Percentiles rank a stretch among this genome's conserved stretches.
Evolutionary conservation across 2,329 filamentous ascomycete genomes (phyloP).

Genomic region (Trematosphaeria pertusa): DNA sequence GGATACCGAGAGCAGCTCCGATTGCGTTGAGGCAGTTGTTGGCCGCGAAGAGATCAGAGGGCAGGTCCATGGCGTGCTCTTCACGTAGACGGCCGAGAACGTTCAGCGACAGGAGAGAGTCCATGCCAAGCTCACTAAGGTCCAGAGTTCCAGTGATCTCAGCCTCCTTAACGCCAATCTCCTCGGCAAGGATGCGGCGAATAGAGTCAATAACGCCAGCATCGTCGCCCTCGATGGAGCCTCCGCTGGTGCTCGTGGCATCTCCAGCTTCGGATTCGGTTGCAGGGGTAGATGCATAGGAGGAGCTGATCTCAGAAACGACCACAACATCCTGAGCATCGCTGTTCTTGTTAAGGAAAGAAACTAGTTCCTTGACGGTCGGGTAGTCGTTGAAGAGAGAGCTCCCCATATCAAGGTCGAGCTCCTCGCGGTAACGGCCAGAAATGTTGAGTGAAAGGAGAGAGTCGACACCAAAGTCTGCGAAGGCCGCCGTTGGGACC

Average conservation of each 20-base stretch:
- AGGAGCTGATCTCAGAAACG: constrained; percentile 10
- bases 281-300: constrained; percentile 7
- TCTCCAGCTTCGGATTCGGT: constrained; percentile 8
- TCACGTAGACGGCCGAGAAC: constrained; percentile 24
- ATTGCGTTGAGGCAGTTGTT: constrained; percentile 12
- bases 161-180: constrained; percentile 10
- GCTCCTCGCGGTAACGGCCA: constrained; percentile 18
- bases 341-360: constrained; percentile 5
- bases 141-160: constrained; percentile 16
- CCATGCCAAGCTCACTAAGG: constrained; percentile 35
- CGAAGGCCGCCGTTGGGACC: constrained; percentile 15
- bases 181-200: constrained; percentile 12
- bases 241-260: constrained; percentile 5
- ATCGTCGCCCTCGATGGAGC: constrained; percentile 13
- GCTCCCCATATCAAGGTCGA: constrained; percentile 19
- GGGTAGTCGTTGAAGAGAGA: constrained; percentile 54
- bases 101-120: constrained; percentile 34
- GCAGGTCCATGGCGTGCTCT: constrained; percentile 23
- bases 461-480: constrained; percentile 40
- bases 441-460: constrained; percentile 33
- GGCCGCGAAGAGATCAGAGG: constrained; percentile 19
- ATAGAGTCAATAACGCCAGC: constrained; percentile 10
- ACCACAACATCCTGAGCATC: constrained; percentile 6
- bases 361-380: constrained; percentile 54
- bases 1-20: constrained; percentile 15